Evolutionary conservation across 495 filamentous ascomycete genomes (phyloP).

Genomic region (Daldinia vernicosa): DNA sequence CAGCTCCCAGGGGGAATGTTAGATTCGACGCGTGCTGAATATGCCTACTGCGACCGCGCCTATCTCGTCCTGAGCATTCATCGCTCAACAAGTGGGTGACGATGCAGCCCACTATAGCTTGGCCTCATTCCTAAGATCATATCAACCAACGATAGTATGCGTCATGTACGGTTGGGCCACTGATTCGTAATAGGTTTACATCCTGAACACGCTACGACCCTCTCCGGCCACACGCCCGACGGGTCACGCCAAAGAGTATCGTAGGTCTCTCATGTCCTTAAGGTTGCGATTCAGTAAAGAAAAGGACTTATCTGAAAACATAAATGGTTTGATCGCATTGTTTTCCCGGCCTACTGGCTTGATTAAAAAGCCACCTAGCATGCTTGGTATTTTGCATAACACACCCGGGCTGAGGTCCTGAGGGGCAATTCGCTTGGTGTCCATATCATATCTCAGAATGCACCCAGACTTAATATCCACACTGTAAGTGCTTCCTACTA

Average conservation of each 20-base stretch:
- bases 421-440: slow-evolving; percentile 21
- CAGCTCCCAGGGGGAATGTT: not conserved
- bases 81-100: slow-evolving; percentile 9
- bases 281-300: slow-evolving; percentile 1
- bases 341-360: slow-evolving; percentile 1
- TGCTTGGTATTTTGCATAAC: slow-evolving; percentile 8
- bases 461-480: slow-evolving; percentile 17
- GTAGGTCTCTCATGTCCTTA: slow-evolving; percentile 1
- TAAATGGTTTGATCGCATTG: not conserved
- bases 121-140: slow-evolving; percentile 1
- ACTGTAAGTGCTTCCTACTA: slow-evolving; percentile 8
- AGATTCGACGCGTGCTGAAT: slow-evolving; percentile 13
- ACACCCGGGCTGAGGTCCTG: slow-evolving; percentile 13
- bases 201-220: slow-evolving; percentile 1
- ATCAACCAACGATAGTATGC: slow-evolving; percentile 4
- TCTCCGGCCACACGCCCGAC: slow-evolving; percentile 8
- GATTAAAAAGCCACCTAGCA: not conserved
- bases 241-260: slow-evolving; percentile 13
- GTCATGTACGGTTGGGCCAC: not conserved
- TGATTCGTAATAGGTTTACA: slow-evolving; percentile 1
- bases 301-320: not conserved
- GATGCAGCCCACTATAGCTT: slow-evolving; percentile 8
- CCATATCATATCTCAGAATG: slow-evolving; percentile 40
- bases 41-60: not conserved
- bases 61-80: slow-evolving; percentile 9